Conservation (phyloP, 2,329 filamentous ascomycete species). For the Diaporthe australafricana region DNA sequence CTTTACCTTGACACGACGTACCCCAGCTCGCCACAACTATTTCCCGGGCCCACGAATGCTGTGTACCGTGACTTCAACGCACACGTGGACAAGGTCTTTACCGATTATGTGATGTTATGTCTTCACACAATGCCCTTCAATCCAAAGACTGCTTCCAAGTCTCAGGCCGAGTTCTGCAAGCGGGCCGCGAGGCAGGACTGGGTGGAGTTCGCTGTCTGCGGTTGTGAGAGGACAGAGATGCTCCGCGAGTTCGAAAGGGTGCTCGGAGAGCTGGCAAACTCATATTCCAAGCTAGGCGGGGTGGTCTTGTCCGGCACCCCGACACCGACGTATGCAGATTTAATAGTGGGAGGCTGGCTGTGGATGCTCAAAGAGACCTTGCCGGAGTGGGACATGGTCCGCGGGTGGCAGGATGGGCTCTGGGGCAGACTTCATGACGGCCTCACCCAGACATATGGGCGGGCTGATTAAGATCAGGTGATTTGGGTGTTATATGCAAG, state of each 20-base stretch:
- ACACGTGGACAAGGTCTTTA: slow-evolving; percentile 66
- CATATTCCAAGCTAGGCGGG: slow-evolving; percentile 50
- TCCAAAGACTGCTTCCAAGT: slow-evolving; percentile 56
- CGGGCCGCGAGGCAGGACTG: slow-evolving; percentile 58
- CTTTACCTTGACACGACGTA: slow-evolving; percentile 66
- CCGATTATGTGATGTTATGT: slow-evolving; percentile 54
- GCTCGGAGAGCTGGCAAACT: slow-evolving; percentile 54
- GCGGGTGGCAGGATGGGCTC: slow-evolving; percentile 60
- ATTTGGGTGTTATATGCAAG: neutral
- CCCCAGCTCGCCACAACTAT: slow-evolving; percentile 48
- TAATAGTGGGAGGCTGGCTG: slow-evolving; percentile 69
- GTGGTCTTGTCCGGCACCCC: slow-evolving; percentile 63
- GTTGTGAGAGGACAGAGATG: slow-evolving; percentile 53
- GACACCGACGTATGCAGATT: slow-evolving; percentile 62
- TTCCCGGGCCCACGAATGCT: neutral
- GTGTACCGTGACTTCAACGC: slow-evolving; percentile 57
- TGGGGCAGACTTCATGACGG: slow-evolving; percentile 64
- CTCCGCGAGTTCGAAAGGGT: slow-evolving; percentile 53
- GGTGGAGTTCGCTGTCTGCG: slow-evolving; percentile 54
- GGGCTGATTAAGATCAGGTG: slow-evolving; percentile 9
- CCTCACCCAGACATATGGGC: slow-evolving; percentile 49
- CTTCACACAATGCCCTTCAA: slow-evolving; percentile 60
- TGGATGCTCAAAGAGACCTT: slow-evolving; percentile 56
- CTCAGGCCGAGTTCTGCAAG: slow-evolving; percentile 59
- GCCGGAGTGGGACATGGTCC: slow-evolving; percentile 57